These are phyloP conservation scores for Diaporthe vaccinii DNA, from an alignment of 2,329 filamentous ascomycete genomes.

Conservation along the genomic window DNA sequence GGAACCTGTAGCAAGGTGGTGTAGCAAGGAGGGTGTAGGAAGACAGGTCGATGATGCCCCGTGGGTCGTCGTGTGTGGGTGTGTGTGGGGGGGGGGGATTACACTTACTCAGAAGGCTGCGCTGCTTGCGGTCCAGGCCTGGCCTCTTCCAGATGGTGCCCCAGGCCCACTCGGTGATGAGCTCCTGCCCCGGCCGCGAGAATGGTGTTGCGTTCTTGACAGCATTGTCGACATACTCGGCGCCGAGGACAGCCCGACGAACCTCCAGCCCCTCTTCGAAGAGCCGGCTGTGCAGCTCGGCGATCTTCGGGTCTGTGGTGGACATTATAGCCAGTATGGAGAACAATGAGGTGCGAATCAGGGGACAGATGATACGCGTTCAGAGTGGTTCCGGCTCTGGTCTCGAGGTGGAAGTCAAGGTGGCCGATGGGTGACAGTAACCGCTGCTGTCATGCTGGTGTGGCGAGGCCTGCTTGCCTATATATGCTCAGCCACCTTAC, in stretches of 20 bases:
- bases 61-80: background rate
- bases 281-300: conserved; percentile 58
- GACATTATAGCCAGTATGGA: background rate
- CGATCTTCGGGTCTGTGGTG: background rate
- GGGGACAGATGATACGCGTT: background rate
- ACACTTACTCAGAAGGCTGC: conserved; percentile 63
- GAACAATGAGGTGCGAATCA: too few relatives aligned
- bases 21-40: background rate
- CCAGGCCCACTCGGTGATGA: conserved; percentile 74
- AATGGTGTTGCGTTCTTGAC: conserved; percentile 69
- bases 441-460: background rate
- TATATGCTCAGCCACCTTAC: background rate
- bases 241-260: conserved; percentile 70
- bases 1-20: background rate
- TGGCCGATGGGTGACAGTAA: background rate
- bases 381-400: background rate
- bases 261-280: conserved; percentile 72
- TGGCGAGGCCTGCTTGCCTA: background rate
- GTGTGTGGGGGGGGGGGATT: background rate
- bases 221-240: conserved; percentile 69
- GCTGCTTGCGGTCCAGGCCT: conserved; percentile 70
- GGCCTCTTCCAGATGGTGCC: conserved; percentile 74
- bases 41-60: background rate
- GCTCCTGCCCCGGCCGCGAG: conserved; percentile 69
- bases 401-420: background rate